A percentile compares a stretch with the other conserved stretches of the same genome.
Evolutionary conservation across 2,329 filamentous ascomycete genomes (phyloP).

Genomic region (Aspergillus viridinutans): DNA sequence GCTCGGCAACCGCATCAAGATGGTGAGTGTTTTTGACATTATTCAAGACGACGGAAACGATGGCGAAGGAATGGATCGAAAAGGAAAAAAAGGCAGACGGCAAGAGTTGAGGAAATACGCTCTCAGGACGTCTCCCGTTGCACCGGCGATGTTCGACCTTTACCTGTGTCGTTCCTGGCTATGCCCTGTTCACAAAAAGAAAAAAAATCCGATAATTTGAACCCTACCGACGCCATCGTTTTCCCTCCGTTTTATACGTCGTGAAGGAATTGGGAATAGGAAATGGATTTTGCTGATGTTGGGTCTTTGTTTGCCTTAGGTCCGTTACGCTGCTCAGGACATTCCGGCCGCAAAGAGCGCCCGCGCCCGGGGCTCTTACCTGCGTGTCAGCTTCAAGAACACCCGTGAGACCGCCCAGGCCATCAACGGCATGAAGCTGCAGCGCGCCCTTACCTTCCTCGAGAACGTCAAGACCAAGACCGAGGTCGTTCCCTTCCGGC

Average conservation of each 20-base stretch:
- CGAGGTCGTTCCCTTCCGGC: constrained; percentile 97
- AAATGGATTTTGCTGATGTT: constrained; percentile 23
- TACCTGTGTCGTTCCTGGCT: not conserved
- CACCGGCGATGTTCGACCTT: constrained; percentile 10
- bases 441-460: constrained; percentile 92
- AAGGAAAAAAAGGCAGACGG: not conserved
- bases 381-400: constrained; percentile 99
- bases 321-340: constrained; percentile 92
- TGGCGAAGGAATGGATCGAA: not conserved
- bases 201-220: not conserved
- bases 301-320: constrained; percentile 50
- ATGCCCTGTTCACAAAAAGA: not conserved
- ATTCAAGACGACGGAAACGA: not conserved
- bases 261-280: constrained; percentile 7
- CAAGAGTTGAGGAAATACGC: not conserved
- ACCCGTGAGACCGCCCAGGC: constrained; percentile 99
- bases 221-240: not conserved
- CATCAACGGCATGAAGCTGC: constrained; percentile 98
- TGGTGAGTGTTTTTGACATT: constrained; percentile 36
- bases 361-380: constrained; percentile 96
- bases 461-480: constrained; percentile 97
- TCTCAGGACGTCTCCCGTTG: constrained; percentile 2
- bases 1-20: constrained; percentile 44
- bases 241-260: not conserved
- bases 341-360: constrained; percentile 89